Base-by-base conservation (phyloP, 2,329 filamentous ascomycete genomes). In the Ustulina deusta region DNA sequence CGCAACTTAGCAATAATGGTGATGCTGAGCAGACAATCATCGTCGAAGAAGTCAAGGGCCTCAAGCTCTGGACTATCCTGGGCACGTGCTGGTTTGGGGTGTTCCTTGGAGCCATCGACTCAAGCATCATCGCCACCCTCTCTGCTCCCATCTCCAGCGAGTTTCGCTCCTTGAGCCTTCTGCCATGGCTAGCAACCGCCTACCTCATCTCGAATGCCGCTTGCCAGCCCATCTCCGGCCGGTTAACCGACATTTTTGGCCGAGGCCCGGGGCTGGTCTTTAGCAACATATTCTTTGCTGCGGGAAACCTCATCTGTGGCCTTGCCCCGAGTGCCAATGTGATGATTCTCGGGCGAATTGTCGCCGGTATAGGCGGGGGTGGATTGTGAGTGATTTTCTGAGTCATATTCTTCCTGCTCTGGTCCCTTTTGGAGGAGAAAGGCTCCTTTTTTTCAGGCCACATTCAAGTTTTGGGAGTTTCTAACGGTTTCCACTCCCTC, bases 201-300 rank as follows among this genome's bases (percentile, higher is more conserved):
- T 97, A 97, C 77, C 86, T 97, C 32, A 94, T 97, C 74, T 91
- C 93, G 72, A 97, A 95, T 78, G 92, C 94, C 1, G 93, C 93
- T 0, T 93, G 89, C 74, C 94, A 97, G 78, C 94, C 94, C 13
- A 85, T 97, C 22, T 93, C 91, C 9, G 94, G 94, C 6, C 89
- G 93, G 5, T 79, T 97, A 67, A 97, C 94, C 0, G 94, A 97
- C 77, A 96, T 97, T 57, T 96, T 96, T 75, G 92, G 91, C 11
- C 89, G 94, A 5, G 88, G 92, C 0, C 89, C 91, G 0, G 94
- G 94, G 0, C 82, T 97, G 2, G 83, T 97, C 11, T 90, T 95
- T 69, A 93, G 90, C 72, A 96, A 96, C 77, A 70, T 93, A 63
- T 87, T 95, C 78, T 97, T 97, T 76, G 91, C 90, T 0, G 81